Evolutionary conservation across 768 basidiomycete species (phyloP).

Genomic region (Hypholoma fasciculare): DNA sequence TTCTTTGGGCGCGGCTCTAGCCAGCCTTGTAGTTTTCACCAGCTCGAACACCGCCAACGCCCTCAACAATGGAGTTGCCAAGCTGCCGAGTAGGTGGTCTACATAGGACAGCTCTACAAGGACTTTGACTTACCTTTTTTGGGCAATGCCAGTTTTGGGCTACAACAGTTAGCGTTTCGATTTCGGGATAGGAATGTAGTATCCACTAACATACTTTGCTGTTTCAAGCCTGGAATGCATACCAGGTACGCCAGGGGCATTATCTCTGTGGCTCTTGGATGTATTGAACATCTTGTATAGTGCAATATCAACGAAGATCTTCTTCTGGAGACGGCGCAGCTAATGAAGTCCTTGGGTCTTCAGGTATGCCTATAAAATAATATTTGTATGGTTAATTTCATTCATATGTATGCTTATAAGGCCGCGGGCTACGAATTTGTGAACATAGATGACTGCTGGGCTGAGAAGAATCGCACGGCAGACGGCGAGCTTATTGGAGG

Average conservation of each 20-base stretch:
- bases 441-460: constrained; percentile 69
- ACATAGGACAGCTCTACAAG: not conserved
- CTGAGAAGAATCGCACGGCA: constrained; percentile 52
- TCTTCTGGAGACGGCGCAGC: constrained; percentile 47
- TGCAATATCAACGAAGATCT: constrained; percentile 59
- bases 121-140: not conserved
- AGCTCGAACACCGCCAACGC: constrained; percentile 18
- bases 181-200: not conserved
- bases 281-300: constrained; percentile 26
- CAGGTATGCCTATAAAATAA: constrained; percentile 28
- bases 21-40: constrained; percentile 15
- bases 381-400: too few relatives aligned
- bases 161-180: constrained; percentile 53
- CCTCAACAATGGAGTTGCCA: constrained; percentile 34
- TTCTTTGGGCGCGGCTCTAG: constrained; percentile 20
- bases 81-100: constrained; percentile 33
- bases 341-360: constrained; percentile 61
- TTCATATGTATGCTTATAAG: constrained; percentile 23
- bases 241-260: constrained; percentile 42
- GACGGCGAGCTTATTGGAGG: constrained; percentile 55
- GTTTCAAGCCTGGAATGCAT: constrained; percentile 65
- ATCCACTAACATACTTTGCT: not conserved
- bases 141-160: constrained; percentile 47
- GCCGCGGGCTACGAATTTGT: constrained; percentile 59
- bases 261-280: not conserved